Conservation (phyloP, 2,329 filamentous ascomycete species). For the Aspergillus sp. region DNA sequence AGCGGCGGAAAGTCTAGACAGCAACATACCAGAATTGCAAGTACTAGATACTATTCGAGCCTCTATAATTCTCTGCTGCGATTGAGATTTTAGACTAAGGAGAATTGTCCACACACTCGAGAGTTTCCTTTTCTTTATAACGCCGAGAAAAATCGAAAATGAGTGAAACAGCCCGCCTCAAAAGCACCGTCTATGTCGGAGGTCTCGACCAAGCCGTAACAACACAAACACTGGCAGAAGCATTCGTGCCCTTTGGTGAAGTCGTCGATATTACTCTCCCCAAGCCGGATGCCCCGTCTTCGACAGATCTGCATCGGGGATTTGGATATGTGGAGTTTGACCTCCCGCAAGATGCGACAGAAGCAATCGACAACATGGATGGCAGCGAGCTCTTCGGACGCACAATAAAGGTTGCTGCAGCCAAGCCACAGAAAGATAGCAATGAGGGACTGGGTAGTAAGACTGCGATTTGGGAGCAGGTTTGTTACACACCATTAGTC, state of each 20-base stretch:
- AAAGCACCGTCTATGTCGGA: conserved; percentile 87
- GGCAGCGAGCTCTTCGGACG: conserved; percentile 90
- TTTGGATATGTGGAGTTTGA: conserved; percentile 98
- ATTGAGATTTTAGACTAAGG: neutral
- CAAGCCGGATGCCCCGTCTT: conserved; percentile 74
- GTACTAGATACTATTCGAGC: too few relatives aligned
- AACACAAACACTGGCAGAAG: conserved; percentile 68
- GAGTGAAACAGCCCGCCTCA: conserved; percentile 75
- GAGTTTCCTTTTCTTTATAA: neutral
- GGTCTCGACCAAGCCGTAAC: conserved; percentile 77
- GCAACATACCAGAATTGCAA: neutral
- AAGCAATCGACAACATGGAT: conserved; percentile 99
- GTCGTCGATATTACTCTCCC: conserved; percentile 87
- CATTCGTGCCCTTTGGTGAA: conserved; percentile 95
- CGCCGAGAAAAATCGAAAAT: conserved; percentile 41
- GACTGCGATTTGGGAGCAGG: conserved; percentile 95
- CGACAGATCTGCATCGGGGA: conserved; percentile 73
- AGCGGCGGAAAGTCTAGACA: conserved; percentile 13
- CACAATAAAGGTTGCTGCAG: conserved; percentile 83
- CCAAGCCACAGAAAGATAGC: conserved; percentile 83
- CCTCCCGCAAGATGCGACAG: conserved; percentile 73
- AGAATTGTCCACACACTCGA: too few relatives aligned
- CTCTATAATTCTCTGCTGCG: too few relatives aligned
- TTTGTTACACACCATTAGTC: conserved; percentile 37
- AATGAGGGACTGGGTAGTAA: conserved; percentile 86